Evolutionary conservation across 78 protist species (phyloP), one percentile per base, ranked within the genome.

Genomic region (Cavenderia fasciculata): DNA sequence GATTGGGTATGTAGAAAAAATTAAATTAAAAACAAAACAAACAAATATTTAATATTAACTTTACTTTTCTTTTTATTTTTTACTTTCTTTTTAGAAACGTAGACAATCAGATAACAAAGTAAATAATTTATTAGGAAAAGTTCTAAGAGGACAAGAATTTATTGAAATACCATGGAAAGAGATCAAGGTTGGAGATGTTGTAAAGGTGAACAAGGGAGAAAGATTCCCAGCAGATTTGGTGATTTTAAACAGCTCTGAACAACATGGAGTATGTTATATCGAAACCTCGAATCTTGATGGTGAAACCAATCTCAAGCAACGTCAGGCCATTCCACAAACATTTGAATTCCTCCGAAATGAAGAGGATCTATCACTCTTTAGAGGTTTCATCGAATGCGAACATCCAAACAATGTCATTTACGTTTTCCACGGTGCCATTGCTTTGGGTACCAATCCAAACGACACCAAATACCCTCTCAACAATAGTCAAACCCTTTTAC

Each of bases 231-330:
- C 98, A 4, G 99, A 97, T 63, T 51, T 91, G 19, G 87, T 97
- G 2, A 38, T 96, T 29, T 31, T 97, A 21, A 56, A 91, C 29
- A 27, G 95, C 16, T 36, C 94, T 6, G 86, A 74, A 19, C 88
- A 57, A 36, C 94, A 95, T 34, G 98, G 98, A 31, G 54, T 86
- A 29, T 95, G 96, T 52, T 96, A 95, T 74, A 65, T 98, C 23
- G 98, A 98, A 54, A 98, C 99, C 0, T 41, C 97, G 31, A 95
- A 96, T 40, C 73, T 98, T 57, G 99, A 98, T 38, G 99, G 99
- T 51, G 95, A 90, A 27, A 87, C 78, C 59, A 77, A 72, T 52
- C 61, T 87, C 12, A 68, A 77, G 74, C 78, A 87, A n/a, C 36
- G 78, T 25, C 93, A 68, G 31, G 78, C 78, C 8, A 10, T 66